Percentiles rank a stretch among this genome's conserved stretches.
phyloP scores from a whole-genome alignment of 768 basidiomycete genomes.

The Grammothele lineata region DNA sequence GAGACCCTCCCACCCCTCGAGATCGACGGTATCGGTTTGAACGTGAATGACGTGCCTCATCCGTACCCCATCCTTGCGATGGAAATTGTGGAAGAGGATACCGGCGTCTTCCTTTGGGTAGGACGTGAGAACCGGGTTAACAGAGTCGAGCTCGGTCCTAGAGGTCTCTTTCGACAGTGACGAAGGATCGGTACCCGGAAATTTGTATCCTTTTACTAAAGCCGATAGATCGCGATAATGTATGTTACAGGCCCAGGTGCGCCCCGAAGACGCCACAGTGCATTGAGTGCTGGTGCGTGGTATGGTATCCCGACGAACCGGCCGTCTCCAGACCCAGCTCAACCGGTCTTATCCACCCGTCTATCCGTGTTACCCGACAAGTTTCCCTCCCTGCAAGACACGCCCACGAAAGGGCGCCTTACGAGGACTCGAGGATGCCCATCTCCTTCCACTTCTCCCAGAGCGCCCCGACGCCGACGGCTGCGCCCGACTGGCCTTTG shows the following conservation, averaged over 20 bases:
- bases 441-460: slow-evolving; percentile 91
- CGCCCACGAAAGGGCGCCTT: too few relatives aligned
- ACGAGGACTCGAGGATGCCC: slow-evolving; percentile 59
- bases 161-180: background rate
- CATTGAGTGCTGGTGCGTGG: background rate
- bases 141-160: slow-evolving; percentile 1
- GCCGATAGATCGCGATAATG: slow-evolving; percentile 1
- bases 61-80: slow-evolving; percentile 42
- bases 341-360: background rate
- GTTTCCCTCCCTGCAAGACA: background rate
- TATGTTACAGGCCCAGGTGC: slow-evolving; percentile 12
- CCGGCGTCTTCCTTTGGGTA: slow-evolving; percentile 48
- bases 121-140: slow-evolving; percentile 41
- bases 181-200: too few relatives aligned
- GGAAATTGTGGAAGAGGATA: slow-evolving; percentile 42
- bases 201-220: too few relatives aligned
- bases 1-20: slow-evolving; percentile 27
- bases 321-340: slow-evolving; percentile 9
- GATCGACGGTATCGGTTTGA: background rate
- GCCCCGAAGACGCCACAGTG: background rate
- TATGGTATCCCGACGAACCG: slow-evolving; percentile 21
- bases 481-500: slow-evolving; percentile 55
- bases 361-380: slow-evolving; percentile 1
- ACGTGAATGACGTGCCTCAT: slow-evolving; percentile 14
- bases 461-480: slow-evolving; percentile 71